Base-by-base conservation (phyloP, 2,329 filamentous ascomycete genomes). In the Paraconiothyrium sp. region DNA sequence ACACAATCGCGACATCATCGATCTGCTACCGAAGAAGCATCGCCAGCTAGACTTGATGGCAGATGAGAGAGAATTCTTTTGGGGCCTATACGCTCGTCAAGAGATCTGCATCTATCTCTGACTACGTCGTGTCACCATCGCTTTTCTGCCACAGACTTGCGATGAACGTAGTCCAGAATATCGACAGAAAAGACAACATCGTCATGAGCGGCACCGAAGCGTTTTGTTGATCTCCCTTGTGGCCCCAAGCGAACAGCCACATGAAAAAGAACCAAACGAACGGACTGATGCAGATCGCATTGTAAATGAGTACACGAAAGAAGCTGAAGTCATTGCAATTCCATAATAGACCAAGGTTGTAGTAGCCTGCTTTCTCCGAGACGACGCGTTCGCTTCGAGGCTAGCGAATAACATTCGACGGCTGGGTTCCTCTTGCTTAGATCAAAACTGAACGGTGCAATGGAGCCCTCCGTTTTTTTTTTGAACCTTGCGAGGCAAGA, bases 111-210 rank as follows among this genome's bases (percentile, higher is more conserved):
- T n/a, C n/a, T n/a, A n/a, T n/a, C n/a, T n/a, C n/a, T n/a, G n/a
- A n/a, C n/a, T n/a, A n/a, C n/a, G n/a, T n/a, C n/a, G n/a, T n/a
- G n/a, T 30, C 24, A 27, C 46, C 46, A 30, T 48, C 46, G 9
- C 8, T n/a, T 4, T 30, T 48, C 20, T n/a, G 34, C 56, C 30
- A 39, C 16, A 58, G 34, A n/a, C 56, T 50, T 11, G 37, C 46
- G 14, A 58, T 51, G 47, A 54, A 60, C 3, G 49, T 60, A 16
- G 52, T 59, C 58, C 61, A 64, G 41, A 64, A 64, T 2, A 64
- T 20, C 4, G 35, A 37, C 10, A 64, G 51, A 22, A 61, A 48
- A 16, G 58, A 34, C 24, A 60, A 9, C 61, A 61, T 64, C 2
- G 54, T 44, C 46, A 41, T 46, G 20, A 62, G n/a, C 9, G 57